These are phyloP conservation scores for Suillus decipiens DNA, from an alignment of 768 basidiomycete species.

Conservation along the genomic window DNA sequence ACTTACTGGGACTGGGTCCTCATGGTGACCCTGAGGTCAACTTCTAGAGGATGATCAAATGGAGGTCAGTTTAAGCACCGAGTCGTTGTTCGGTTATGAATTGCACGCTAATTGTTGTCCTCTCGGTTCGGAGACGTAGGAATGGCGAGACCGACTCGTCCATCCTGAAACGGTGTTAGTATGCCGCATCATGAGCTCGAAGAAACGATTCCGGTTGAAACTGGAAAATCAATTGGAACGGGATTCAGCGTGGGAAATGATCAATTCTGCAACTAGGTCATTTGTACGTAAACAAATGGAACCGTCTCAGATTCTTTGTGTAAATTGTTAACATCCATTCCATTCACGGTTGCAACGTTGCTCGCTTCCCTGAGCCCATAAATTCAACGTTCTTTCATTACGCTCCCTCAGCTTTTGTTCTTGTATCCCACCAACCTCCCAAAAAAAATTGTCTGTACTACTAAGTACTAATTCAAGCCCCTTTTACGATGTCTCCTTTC, in stretches of 20 bases:
- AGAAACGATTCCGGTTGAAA: slow-evolving; percentile 12
- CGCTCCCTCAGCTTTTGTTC: slow-evolving; percentile 12
- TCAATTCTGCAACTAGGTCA: not conserved
- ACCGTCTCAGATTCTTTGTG: not conserved
- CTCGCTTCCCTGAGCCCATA: slow-evolving; percentile 28
- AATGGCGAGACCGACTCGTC: no score
- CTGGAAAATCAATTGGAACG: not conserved
- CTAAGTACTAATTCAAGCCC: slow-evolving; percentile 11
- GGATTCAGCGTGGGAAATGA: slow-evolving; percentile 12
- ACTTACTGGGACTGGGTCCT: not conserved
- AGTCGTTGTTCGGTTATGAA: slow-evolving; percentile 26
- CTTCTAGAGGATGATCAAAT: not conserved
- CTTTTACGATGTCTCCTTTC: slow-evolving; percentile 18
- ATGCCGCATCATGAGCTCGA: not conserved
- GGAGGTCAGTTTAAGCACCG: not conserved
- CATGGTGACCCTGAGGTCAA: not conserved
- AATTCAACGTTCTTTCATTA: slow-evolving; percentile 22
- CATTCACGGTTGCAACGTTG: slow-evolving; percentile 15
- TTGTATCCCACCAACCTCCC: slow-evolving; percentile 4
- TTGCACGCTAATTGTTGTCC: slow-evolving; percentile 6
- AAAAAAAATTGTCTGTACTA: not conserved
- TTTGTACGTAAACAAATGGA: not conserved
- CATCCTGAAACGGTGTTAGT: not conserved
- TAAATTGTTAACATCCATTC: slow-evolving; percentile 11
- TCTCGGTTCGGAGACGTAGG: no score